These are phyloP conservation scores for Xylariaceae sp. DNA, from an alignment of 2,329 filamentous ascomycete genomes.

Conservation along the genomic window DNA sequence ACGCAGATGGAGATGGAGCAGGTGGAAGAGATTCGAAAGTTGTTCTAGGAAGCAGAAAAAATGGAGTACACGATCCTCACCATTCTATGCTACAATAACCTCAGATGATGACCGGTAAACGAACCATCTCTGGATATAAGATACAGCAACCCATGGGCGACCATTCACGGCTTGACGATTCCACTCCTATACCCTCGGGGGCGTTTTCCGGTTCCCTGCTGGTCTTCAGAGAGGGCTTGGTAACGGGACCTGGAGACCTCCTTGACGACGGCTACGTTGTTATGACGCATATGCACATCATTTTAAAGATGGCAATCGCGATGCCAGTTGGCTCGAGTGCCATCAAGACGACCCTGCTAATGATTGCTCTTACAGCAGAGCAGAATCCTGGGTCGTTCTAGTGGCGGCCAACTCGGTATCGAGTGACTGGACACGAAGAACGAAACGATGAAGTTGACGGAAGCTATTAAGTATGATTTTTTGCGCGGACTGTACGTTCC, in stretches of 20 bases:
- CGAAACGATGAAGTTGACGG: conserved; percentile 41
- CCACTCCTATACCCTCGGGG: conserved; percentile 45
- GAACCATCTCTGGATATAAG: conserved; percentile 45
- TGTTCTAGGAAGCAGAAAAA: conserved; percentile 17
- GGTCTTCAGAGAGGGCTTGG: conserved; percentile 29
- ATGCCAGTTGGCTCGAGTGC: conserved; percentile 32
- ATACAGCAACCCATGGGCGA: conserved; percentile 47
- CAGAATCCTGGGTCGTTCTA: conserved; percentile 34
- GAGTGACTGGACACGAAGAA: conserved; percentile 41
- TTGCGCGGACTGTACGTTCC: conserved; percentile 3
- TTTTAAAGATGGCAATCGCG: conserved; percentile 42
- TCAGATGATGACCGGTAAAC: conserved; percentile 42
- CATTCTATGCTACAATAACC: conserved; percentile 41
- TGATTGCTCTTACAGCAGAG: conserved; percentile 32
- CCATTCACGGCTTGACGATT: conserved; percentile 48
- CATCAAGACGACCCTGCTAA: conserved; percentile 37
- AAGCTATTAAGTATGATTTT: conserved; percentile 16
- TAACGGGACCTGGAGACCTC: conserved; percentile 34
- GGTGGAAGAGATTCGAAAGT: conserved; percentile 7
- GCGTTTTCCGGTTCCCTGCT: conserved; percentile 35
- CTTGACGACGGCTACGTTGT: conserved; percentile 48
- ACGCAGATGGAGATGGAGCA: conserved; percentile 14
- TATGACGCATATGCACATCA: conserved; percentile 47
- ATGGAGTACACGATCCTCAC: conserved; percentile 33
- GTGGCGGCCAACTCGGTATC: conserved; percentile 32